Conservation (phyloP, 371 early-diverging fungal genomes). For the Syncephalastrum contaminatum region DNA sequence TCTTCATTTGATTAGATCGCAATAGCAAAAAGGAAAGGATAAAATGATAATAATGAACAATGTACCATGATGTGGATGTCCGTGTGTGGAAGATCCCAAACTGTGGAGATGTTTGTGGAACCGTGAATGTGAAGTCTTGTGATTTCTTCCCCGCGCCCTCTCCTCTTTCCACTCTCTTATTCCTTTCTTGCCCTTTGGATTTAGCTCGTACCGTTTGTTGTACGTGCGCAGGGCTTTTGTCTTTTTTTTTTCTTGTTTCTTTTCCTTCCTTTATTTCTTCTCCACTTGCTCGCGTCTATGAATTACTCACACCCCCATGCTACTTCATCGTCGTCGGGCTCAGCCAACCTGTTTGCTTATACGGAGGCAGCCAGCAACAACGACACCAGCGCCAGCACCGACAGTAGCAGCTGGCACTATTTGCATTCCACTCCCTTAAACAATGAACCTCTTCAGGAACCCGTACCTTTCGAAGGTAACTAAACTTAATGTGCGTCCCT, state of each 20-base stretch:
- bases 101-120: neutral
- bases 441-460: constrained; percentile 39
- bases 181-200: too few species aligned
- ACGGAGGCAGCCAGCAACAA: too few species aligned
- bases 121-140: neutral
- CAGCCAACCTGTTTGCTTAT: too few species aligned
- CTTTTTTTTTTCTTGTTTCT: neutral
- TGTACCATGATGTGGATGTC: neutral
- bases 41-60: neutral
- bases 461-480: constrained; percentile 50
- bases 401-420: too few species aligned
- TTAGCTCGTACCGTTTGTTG: neutral
- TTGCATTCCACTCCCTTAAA: too few species aligned
- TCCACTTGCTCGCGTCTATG: neutral
- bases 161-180: neutral
- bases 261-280: constrained; percentile 1
- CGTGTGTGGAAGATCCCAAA: too few species aligned
- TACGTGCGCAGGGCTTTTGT: neutral
- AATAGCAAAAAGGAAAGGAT: neutral
- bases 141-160: constrained; percentile 4
- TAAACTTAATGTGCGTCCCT: neutral
- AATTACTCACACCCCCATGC: neutral
- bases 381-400: too few species aligned
- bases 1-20: constrained; percentile 1
- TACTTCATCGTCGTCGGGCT: neutral